Base-by-base conservation (phyloP, 441 rosid genomes). In the Metrosideros polymorpha region DNA sequence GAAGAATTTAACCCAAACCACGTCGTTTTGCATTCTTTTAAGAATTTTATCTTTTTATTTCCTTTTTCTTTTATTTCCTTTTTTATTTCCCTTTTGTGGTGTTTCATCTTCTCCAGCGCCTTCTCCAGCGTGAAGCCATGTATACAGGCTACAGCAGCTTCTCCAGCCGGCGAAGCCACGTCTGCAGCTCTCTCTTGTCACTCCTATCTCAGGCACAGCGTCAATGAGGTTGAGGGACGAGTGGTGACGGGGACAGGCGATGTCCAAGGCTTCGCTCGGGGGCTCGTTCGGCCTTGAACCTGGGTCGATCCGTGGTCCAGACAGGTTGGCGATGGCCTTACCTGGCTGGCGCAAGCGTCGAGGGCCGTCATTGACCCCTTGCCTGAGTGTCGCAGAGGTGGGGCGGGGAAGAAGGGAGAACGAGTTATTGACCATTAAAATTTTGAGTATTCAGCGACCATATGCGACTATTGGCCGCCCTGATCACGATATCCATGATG, bases 391-490 rank as follows among this genome's bases (percentile, higher is more conserved):
- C 27, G 61, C 30, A 56, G 7, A 27, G 61, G 15, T 17, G 61
- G 35, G 5, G 71, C 29, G 39, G 71, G 71, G 9, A 29, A 29
- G 22, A 27, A 15, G 32, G 39, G 71, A 29, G 63, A 29, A 29
- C 22, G 71, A 59, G 71, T 14, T 8, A 19, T 29, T 59, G 71
- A 29, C 71, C 71, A 14, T 29, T 30, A 32, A 14, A 29, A 29
- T 29, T 59, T 29, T 59, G 71, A 29, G 39, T 59, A 14, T 29
- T 15, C 43, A 95, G 84, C 43, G 94, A 89, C 9, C 96, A 94
- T 61, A 97, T 86, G 29, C 96, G 99, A 5, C 98, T 98, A 87
- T 93, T 97, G 3, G 93, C 89, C 5, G 96, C 91, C 53, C 98
- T 98, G 87, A 94, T 94, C 6, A 92, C 95, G n/a, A 94, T 93